Evolutionary conservation across 202 grass and related monocot species (phyloP).

Genomic region (Brachypodium distachyon): DNA sequence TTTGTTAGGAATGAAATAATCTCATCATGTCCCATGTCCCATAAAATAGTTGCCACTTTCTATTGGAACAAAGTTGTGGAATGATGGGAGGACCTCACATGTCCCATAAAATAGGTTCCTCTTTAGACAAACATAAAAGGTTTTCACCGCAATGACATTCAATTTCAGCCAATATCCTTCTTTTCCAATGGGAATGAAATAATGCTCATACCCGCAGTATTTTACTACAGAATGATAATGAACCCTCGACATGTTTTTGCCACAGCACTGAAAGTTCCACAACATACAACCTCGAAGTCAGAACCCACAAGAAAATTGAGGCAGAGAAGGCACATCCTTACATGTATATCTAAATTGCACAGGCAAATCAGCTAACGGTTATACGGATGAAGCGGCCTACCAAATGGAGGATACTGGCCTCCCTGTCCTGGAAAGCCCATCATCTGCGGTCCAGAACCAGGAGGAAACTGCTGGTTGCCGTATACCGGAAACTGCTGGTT

Average conservation of each 20-base stretch:
- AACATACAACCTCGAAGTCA: background rate
- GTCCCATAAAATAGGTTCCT: too few relatives aligned
- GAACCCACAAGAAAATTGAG: background rate
- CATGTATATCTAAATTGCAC: background rate
- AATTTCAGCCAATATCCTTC: background rate
- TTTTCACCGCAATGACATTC: too few relatives aligned
- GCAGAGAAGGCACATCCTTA: background rate
- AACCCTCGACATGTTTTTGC: background rate
- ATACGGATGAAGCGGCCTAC: constrained; percentile 16
- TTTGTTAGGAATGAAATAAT: too few relatives aligned
- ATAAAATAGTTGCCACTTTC: too few relatives aligned
- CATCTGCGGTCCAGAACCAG: constrained; percentile 35
- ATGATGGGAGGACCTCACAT: too few relatives aligned
- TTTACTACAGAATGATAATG: background rate
- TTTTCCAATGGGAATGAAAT: background rate
- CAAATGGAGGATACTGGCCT: constrained; percentile 43
- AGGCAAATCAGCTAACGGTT: background rate
- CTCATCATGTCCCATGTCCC: too few relatives aligned
- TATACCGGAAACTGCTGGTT: constrained; percentile 34
- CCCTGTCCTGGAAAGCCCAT: constrained; percentile 41
- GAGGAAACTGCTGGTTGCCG: constrained; percentile 36
- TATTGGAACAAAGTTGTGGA: too few relatives aligned
- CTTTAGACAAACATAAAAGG: too few relatives aligned
- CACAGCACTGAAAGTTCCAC: background rate
- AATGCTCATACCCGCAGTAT: background rate